Conservation (phyloP, 768 basidiomycete species). For the Collybia sordida region DNA sequence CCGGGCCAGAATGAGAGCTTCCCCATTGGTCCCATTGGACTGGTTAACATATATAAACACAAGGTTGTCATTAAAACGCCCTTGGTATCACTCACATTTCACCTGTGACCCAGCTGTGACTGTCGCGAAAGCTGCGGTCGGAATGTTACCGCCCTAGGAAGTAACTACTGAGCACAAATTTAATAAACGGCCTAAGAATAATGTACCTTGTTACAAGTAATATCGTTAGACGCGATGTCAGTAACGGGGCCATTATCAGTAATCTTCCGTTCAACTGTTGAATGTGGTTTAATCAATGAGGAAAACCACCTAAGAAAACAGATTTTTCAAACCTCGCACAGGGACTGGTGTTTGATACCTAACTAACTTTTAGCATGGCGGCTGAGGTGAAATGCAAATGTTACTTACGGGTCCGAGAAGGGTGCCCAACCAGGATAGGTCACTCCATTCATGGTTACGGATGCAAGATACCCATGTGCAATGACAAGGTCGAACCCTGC, state of each 20-base stretch:
- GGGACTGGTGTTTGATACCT: no score
- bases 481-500: no score
- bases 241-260: conserved; percentile 15
- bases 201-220: conserved; percentile 14
- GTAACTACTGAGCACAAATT: background rate
- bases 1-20: conserved; percentile 10
- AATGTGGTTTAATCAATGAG: no score
- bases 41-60: background rate
- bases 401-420: no score
- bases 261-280: conserved; percentile 3
- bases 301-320: no score
- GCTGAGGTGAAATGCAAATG: no score
- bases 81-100: conserved; percentile 10
- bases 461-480: no score
- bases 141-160: conserved; percentile 17
- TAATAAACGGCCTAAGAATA: background rate
- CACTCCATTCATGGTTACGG: no score
- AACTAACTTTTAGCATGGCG: no score
- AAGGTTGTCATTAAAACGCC: background rate
- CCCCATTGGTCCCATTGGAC: conserved; percentile 15
- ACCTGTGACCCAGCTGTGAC: conserved; percentile 16
- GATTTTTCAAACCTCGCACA: no score
- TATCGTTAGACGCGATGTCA: conserved; percentile 11
- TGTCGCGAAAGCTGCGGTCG: conserved; percentile 12
- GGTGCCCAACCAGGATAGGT: no score